Evolutionary conservation across 2,329 filamentous ascomycete genomes (phyloP).

Genomic region (Talaromyces sp.): DNA sequence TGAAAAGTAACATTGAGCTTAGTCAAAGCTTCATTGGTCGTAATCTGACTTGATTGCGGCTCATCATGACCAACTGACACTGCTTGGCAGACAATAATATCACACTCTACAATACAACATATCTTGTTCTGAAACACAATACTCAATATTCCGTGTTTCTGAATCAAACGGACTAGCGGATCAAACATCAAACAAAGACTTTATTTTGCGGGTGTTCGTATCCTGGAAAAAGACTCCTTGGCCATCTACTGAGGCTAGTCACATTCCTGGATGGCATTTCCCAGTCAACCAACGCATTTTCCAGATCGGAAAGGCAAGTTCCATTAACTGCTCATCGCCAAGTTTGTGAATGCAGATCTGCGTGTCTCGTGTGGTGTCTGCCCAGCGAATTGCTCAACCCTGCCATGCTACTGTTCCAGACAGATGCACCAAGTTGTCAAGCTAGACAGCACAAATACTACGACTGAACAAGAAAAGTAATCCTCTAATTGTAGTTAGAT

Average conservation of each 20-base stretch:
- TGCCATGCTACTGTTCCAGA: not conserved
- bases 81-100: not conserved
- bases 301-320: not conserved
- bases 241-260: not conserved
- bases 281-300: constrained; percentile 13
- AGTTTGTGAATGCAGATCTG: not conserved
- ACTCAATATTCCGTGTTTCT: not conserved
- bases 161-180: not conserved
- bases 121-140: not conserved
- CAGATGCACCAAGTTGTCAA: no score
- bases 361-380: not conserved
- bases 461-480: not conserved
- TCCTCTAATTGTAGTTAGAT: not conserved
- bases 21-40: not conserved
- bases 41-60: not conserved
- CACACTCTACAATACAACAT: constrained; percentile 6
- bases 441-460: not conserved
- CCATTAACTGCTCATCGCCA: not conserved
- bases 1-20: not conserved
- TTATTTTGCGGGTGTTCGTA: not conserved
- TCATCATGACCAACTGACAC: not conserved
- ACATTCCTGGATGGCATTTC: constrained; percentile 12
- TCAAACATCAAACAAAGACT: not conserved
- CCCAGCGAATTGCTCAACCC: not conserved
- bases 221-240: not conserved